phyloP scores from a whole-genome alignment of 2,329 filamentous ascomycete species.

The Arthrobotrys conoides region DNA sequence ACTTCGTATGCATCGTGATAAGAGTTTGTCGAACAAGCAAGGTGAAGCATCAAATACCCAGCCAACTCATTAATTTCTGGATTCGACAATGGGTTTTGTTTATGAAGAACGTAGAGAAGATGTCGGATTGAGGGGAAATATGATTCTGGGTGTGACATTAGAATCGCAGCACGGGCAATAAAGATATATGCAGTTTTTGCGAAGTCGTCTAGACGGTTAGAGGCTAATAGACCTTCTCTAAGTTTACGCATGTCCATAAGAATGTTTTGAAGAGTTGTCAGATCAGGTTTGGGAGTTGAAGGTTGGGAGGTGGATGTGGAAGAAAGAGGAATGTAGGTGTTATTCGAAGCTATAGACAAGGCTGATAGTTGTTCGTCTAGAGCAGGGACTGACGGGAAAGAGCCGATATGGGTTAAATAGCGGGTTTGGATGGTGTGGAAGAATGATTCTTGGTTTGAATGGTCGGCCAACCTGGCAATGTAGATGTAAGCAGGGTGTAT shows the following conservation, averaged over 20 bases:
- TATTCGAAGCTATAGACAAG: slow-evolving; percentile 59
- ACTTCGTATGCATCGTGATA: slow-evolving; percentile 80
- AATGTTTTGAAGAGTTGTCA: slow-evolving; percentile 68
- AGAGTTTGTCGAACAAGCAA: slow-evolving; percentile 85
- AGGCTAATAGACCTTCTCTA: slow-evolving; percentile 87
- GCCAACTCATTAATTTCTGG: slow-evolving; percentile 84
- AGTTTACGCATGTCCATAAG: slow-evolving; percentile 90
- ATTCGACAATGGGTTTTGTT: slow-evolving; percentile 76
- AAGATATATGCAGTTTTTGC: slow-evolving; percentile 92
- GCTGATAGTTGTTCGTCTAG: slow-evolving; percentile 58
- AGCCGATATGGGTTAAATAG: slow-evolving; percentile 56
- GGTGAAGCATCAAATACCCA: slow-evolving; percentile 86
- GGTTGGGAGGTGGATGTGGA: slow-evolving; percentile 32
- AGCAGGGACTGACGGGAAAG: slow-evolving; percentile 56
- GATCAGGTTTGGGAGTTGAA: slow-evolving; percentile 34
- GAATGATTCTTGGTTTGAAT: slow-evolving; percentile 57
- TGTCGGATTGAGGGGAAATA: slow-evolving; percentile 90
- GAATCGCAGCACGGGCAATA: slow-evolving; percentile 85
- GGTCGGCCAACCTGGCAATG: slow-evolving; percentile 41
- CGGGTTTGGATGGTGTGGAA: slow-evolving; percentile 57
- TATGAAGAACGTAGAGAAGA: slow-evolving; percentile 80
- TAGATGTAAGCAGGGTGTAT: slow-evolving; percentile 6
- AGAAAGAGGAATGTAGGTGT: slow-evolving; percentile 38
- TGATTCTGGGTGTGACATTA: slow-evolving; percentile 85
- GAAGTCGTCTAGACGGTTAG: slow-evolving; percentile 82